phyloP scores from a whole-genome alignment of 106 monocot species.

The Platanthera zijinensis region DNA sequence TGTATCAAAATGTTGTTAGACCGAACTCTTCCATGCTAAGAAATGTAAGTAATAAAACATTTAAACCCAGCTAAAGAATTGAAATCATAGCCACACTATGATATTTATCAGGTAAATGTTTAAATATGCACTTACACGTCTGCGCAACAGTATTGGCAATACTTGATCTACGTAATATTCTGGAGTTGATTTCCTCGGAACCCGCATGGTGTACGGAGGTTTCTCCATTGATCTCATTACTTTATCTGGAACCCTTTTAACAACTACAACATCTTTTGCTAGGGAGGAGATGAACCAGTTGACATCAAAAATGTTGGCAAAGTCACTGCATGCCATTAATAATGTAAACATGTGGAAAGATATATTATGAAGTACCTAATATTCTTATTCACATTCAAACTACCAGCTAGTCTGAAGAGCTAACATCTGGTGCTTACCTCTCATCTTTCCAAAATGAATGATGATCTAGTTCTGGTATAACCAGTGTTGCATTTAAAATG shows the following conservation, averaged over 20 bases:
- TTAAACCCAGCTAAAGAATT: background rate
- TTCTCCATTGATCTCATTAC: constrained; percentile 83
- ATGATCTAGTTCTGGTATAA: constrained; percentile 89
- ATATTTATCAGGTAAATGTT: background rate
- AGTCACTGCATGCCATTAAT: constrained; percentile 48
- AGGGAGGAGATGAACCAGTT: constrained; percentile 74
- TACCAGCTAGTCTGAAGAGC: background rate
- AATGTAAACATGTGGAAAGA: background rate
- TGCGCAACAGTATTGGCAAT: constrained; percentile 65
- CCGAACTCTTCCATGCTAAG: background rate
- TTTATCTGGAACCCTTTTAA: constrained; percentile 65
- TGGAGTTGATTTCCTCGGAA: constrained; percentile 71
- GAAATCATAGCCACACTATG: background rate
- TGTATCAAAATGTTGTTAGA: background rate
- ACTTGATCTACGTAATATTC: constrained; percentile 74
- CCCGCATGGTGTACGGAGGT: constrained; percentile 85
- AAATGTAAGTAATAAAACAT: background rate
- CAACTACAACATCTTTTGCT: constrained; percentile 60
- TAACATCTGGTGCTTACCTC: constrained; percentile 36
- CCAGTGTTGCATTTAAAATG: constrained; percentile 90
- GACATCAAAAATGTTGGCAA: constrained; percentile 77
- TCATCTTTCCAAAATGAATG: constrained; percentile 95
- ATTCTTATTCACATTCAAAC: background rate
- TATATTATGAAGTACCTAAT: background rate
- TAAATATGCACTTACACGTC: constrained; percentile 49